Evolutionary conservation across 805 yeast genomes (phyloP).

Genomic region (Sugiyamaella smithiae): DNA sequence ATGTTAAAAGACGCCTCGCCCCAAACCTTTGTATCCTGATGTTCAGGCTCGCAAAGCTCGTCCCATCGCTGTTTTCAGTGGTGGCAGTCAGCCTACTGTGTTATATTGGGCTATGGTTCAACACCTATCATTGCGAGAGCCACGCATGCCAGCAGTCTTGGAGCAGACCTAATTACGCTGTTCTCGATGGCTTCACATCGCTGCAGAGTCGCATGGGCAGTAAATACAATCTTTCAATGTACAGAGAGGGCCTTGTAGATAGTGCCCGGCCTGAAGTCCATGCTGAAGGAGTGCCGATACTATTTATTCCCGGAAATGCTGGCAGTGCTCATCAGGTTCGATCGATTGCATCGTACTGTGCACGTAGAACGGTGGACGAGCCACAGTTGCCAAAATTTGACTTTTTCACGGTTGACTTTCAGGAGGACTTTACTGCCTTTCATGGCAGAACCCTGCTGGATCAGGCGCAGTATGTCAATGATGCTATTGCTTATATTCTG

Average conservation of each 20-base stretch:
- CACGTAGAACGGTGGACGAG: constrained; percentile 44
- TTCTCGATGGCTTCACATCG: constrained; percentile 21
- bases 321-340: constrained; percentile 89
- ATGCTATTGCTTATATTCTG: constrained; percentile 73
- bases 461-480: constrained; percentile 88
- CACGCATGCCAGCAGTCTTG: constrained; percentile 23
- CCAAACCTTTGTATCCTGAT: neutral
- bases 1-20: constrained; percentile 2
- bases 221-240: constrained; percentile 79
- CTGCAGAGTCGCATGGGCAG: constrained; percentile 66
- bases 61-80: neutral
- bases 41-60: neutral
- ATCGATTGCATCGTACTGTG: constrained; percentile 82
- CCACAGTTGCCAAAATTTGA: constrained; percentile 39
- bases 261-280: constrained; percentile 7
- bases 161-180: constrained; percentile 26
- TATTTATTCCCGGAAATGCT: constrained; percentile 97
- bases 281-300: constrained; percentile 69
- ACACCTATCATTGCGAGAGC: neutral
- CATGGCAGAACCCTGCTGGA: constrained; percentile 90
- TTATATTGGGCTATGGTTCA: neutral
- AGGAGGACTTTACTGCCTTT: constrained; percentile 92
- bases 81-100: neutral
- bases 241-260: constrained; percentile 70
- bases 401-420: constrained; percentile 87